Conservation (phyloP, 163 green algal genomes). For the Dunaliella salina region DNA sequence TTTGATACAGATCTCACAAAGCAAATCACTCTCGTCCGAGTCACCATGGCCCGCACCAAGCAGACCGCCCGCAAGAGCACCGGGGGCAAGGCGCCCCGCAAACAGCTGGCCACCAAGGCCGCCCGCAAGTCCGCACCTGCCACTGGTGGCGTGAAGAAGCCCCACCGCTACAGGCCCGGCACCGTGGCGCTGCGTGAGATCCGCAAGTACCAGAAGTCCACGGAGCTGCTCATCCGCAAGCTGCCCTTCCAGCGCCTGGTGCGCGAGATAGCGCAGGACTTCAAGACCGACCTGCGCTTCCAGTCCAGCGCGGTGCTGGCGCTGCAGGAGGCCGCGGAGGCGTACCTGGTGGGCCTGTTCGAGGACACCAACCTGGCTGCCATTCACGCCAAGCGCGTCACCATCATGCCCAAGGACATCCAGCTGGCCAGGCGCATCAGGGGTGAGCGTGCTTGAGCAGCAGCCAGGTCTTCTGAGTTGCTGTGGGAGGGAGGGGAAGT, state of each 20-base stretch:
- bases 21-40: too few relatives aligned
- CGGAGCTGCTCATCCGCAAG: conserved; percentile 97
- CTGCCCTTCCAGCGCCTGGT: conserved; percentile 95
- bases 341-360: conserved; percentile 64
- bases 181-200: conserved; percentile 88
- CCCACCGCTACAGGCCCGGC: conserved; percentile 82
- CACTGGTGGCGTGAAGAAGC: conserved; percentile 78
- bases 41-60: conserved; percentile 71
- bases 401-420: conserved; percentile 98
- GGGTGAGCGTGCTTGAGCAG: neutral
- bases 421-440: conserved; percentile 85
- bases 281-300: conserved; percentile 89
- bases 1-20: too few relatives aligned
- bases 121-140: conserved; percentile 58
- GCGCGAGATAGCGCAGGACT: conserved; percentile 92
- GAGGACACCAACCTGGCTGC: conserved; percentile 68
- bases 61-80: conserved; percentile 86
- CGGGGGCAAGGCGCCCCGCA: conserved; percentile 70
- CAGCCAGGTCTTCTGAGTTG: too few relatives aligned
- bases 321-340: conserved; percentile 77
- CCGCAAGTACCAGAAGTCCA: conserved; percentile 97
- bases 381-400: conserved; percentile 98
- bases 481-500: too few relatives aligned
- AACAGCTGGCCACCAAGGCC: conserved; percentile 66
- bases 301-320: conserved; percentile 72